Conservation (phyloP, 192 early-diverging fungal species). For the Linnemannia schmuckeri region DNA sequence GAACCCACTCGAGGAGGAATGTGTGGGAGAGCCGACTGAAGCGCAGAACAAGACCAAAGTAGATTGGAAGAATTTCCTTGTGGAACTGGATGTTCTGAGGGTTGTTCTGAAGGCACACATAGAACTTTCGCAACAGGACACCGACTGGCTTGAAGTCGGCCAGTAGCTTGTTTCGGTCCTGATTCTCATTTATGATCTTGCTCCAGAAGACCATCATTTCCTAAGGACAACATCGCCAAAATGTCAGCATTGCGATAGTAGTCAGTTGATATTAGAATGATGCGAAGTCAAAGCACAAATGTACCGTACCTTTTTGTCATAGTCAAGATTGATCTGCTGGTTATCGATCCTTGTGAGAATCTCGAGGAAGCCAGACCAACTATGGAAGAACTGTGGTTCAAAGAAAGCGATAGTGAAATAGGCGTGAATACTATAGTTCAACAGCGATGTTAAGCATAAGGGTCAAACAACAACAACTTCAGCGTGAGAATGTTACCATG, state of each 20-base stretch:
- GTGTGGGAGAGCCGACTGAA: background rate
- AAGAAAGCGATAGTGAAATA: background rate
- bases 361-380: constrained; percentile 34
- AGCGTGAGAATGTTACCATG: constrained; percentile 13
- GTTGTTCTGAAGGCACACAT: constrained; percentile 44
- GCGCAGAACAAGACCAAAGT: constrained; percentile 48
- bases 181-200: constrained; percentile 35
- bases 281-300: background rate
- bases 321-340: constrained; percentile 38
- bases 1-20: constrained; percentile 42
- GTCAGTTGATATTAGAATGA: background rate
- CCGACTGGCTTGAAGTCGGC: constrained; percentile 18
- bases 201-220: constrained; percentile 53
- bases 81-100: constrained; percentile 42
- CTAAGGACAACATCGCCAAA: background rate
- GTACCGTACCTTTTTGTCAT: constrained; percentile 40
- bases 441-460: background rate
- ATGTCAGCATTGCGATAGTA: background rate
- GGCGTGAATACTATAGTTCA: background rate
- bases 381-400: constrained; percentile 20
- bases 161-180: constrained; percentile 19
- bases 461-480: background rate
- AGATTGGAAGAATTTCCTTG: constrained; percentile 42
- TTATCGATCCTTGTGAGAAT: constrained; percentile 28
- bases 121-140: constrained; percentile 23